Evolutionary conservation across 441 rosid species (phyloP), one percentile per base, ranked within the genome.

Genomic region (Mallotus japonicus): DNA sequence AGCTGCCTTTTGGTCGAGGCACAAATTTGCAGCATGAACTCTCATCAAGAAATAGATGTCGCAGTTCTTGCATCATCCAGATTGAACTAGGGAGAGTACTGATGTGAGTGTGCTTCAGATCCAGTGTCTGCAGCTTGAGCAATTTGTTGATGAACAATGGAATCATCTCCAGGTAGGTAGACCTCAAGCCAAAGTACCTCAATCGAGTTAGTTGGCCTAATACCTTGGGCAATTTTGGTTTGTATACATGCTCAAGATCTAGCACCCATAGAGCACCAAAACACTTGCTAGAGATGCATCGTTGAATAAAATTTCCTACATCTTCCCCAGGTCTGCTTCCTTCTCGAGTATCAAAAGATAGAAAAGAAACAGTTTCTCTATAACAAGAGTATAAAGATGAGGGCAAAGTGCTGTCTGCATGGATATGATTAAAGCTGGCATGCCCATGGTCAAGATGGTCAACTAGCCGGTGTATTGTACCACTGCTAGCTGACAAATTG

Each of bases 101-200:
- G 51, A 80, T 66, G 32, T 22, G 46, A 8, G 83, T 80, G n/a
- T 66, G 73, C 65, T 80, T 80, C 74, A 80, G 56, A 74, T 80
- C 83, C 17, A 80, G 47, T 0, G 80, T 76, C 53, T 80, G 73
- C 0, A 80, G 78, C 58, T 61, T 68, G 5, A 65, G 59, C 60
- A 80, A 63, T 16, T 74, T 70, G 74, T 62, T 56, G 20, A 80
- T 57, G 37, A 67, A 76, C 6, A 16, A 37, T 13, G 80, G 83
- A 58, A 80, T 76, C 50, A 67, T 73, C 61, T 77, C 83, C 20
- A 80, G 37, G 49, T 17, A 60, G 2, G 78, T 80, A 40, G 71
- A 64, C 40, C 83, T 50, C 67, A 80, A 51, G 17, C 80, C 80
- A 2, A 80, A 65, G 59, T 80, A 77, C 63, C 73, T 80, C 57